These are phyloP conservation scores for Phytopythium sindhum DNA, from an alignment of 352 stramenopile species.

Conservation along the genomic window DNA sequence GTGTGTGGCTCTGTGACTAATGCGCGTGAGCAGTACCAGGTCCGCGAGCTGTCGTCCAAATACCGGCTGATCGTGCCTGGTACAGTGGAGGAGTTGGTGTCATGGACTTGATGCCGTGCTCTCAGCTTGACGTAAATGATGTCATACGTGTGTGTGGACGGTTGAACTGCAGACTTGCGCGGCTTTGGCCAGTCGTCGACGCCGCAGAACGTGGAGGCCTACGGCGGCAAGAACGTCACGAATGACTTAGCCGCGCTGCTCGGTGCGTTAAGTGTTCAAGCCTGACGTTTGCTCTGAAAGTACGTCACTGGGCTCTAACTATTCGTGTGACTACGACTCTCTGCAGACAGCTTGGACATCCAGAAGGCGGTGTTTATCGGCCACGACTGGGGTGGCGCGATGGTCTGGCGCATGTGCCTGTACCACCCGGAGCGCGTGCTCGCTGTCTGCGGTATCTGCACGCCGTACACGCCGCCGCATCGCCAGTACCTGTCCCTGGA, in stretches of 20 bases:
- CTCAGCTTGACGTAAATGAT: too few relatives aligned
- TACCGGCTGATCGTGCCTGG: slow-evolving; percentile 61
- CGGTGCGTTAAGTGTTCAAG: slow-evolving; percentile 14
- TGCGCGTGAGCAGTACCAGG: slow-evolving; percentile 39
- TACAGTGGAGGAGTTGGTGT: slow-evolving; percentile 9
- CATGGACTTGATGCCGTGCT: too few relatives aligned
- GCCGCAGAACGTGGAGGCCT: slow-evolving; percentile 39
- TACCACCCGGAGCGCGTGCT: slow-evolving; percentile 61
- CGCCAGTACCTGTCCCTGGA: slow-evolving; percentile 38
- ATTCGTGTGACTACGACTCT: not conserved
- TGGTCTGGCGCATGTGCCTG: slow-evolving; percentile 69
- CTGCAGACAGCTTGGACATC: slow-evolving; percentile 59
- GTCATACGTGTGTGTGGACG: not conserved
- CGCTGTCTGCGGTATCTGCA: slow-evolving; percentile 59
- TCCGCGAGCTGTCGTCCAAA: slow-evolving; percentile 34
- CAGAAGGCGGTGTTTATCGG: slow-evolving; percentile 65
- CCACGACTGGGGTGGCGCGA: slow-evolving; percentile 67
- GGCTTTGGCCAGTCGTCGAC: slow-evolving; percentile 60
- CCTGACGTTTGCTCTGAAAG: not conserved
- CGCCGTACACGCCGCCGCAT: slow-evolving; percentile 52
- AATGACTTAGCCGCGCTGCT: slow-evolving; percentile 49
- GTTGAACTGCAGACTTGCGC: slow-evolving; percentile 33
- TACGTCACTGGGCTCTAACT: not conserved
- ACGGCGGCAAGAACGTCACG: slow-evolving; percentile 57
- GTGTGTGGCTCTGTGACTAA: slow-evolving; percentile 3